Conservation (phyloP, 805 yeast genomes). For the Candida palmyrensis region DNA sequence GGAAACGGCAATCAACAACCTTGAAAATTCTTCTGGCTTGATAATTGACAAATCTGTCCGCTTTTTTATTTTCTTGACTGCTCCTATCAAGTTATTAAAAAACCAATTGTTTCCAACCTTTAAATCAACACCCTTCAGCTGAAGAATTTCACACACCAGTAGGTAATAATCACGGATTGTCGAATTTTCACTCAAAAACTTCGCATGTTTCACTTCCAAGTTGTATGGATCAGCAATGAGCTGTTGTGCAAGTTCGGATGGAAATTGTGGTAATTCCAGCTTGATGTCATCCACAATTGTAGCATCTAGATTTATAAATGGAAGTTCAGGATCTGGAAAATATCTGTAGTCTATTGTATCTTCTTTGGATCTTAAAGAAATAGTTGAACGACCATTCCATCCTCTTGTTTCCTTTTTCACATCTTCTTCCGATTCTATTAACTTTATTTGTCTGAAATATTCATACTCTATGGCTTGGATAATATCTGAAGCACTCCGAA, state of each 20-base stretch:
- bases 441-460: conserved; percentile 59
- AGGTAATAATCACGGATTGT: conserved; percentile 49
- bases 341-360: conserved; percentile 82
- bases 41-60: conserved; percentile 22
- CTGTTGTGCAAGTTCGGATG: conserved; percentile 50
- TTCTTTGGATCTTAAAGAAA: conserved; percentile 70
- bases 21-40: conserved; percentile 44
- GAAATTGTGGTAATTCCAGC: conserved; percentile 48
- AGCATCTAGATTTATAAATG: conserved; percentile 45
- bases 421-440: conserved; percentile 31
- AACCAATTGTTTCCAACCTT: conserved; percentile 70
- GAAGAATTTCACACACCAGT: conserved; percentile 27
- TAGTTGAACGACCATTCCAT: conserved; percentile 79
- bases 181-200: conserved; percentile 52
- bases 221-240: conserved; percentile 47
- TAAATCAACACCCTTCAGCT: conserved; percentile 13
- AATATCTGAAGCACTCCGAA: conserved; percentile 80
- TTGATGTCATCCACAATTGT: conserved; percentile 39
- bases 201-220: conserved; percentile 70
- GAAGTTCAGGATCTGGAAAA: conserved; percentile 91
- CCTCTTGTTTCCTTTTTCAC: conserved; percentile 61
- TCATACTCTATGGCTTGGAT: conserved; percentile 71
- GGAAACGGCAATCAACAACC: conserved; percentile 38
- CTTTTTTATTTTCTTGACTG: conserved; percentile 47
- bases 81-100: conserved; percentile 74